phyloP scores from a whole-genome alignment of 2,329 filamentous ascomycete species.

The Cordyceps sp. region DNA sequence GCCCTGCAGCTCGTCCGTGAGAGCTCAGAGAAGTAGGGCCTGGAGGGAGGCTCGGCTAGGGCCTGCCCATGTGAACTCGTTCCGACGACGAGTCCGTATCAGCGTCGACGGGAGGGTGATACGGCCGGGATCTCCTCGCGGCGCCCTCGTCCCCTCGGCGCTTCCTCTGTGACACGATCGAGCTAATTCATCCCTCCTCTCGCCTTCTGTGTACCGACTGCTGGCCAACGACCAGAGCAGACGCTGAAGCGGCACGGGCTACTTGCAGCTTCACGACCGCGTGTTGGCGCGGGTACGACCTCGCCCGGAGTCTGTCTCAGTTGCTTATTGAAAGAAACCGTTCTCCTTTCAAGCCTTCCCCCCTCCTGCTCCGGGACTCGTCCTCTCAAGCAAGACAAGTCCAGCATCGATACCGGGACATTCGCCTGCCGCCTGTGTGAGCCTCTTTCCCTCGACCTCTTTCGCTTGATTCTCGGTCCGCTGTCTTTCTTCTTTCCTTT shows the following conservation, averaged over 20 bases:
- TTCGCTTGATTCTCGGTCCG: not conserved
- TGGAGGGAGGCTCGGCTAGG: not conserved
- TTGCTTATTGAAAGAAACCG: not conserved
- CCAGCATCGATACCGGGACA: not conserved
- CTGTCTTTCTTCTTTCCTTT: not conserved
- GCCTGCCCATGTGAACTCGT: not conserved
- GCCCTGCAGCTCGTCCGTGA: not conserved
- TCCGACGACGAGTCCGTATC: not conserved
- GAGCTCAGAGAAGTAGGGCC: not conserved
- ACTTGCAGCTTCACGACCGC: not conserved
- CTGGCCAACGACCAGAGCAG: no score
- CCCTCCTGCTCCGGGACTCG: not conserved
- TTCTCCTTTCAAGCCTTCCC: not conserved
- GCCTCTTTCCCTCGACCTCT: not conserved
- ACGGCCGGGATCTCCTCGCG: not conserved
- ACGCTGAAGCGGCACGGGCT: no score
- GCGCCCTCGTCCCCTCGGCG: not conserved
- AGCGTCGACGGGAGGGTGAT: not conserved
- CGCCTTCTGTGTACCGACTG: no score
- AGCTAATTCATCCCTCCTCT: no score
- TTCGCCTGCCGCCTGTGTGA: not conserved
- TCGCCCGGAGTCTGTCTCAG: slow-evolving; percentile 1
- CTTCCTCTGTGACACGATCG: not conserved
- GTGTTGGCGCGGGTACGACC: slow-evolving; percentile 1
- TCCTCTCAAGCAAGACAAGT: not conserved